phyloP scores from a whole-genome alignment of 805 yeast species.

The Starmera caribaea region DNA sequence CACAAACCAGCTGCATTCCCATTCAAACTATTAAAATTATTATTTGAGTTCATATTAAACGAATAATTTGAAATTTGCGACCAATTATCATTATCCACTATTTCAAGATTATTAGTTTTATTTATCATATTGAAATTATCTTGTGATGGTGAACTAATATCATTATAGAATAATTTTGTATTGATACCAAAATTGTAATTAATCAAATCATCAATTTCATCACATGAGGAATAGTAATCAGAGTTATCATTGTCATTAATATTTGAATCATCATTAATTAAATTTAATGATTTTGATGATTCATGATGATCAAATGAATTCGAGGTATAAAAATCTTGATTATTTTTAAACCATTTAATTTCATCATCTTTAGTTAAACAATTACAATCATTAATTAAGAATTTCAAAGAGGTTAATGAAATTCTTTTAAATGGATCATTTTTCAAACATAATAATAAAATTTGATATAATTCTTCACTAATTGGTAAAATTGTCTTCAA shows the following conservation, averaged over 20 bases:
- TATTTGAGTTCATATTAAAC: constrained; percentile 10
- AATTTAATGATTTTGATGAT: neutral
- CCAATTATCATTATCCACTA: neutral
- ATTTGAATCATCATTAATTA: constrained; percentile 1
- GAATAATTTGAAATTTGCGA: constrained; percentile 7
- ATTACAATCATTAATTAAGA: constrained; percentile 8
- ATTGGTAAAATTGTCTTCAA: constrained; percentile 65
- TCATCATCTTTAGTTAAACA: constrained; percentile 9
- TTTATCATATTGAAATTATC: neutral
- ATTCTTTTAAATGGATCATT: constrained; percentile 26
- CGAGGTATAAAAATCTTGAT: too few species aligned
- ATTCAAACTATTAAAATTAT: neutral
- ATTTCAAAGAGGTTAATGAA: constrained; percentile 11
- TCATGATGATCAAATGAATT: too few species aligned
- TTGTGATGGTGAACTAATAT: too few species aligned
- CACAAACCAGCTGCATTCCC: too few species aligned
- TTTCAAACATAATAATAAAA: constrained; percentile 29
- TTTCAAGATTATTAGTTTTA: neutral
- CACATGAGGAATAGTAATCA: too few species aligned
- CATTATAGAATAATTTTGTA: neutral
- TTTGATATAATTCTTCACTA: constrained; percentile 45
- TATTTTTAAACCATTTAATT: neutral
- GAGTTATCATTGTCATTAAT: constrained; percentile 1
- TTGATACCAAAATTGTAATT: neutral
- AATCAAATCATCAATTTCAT: neutral